Base-by-base conservation (phyloP, 495 filamentous ascomycete genomes). In the Trichoderma parareesei region DNA sequence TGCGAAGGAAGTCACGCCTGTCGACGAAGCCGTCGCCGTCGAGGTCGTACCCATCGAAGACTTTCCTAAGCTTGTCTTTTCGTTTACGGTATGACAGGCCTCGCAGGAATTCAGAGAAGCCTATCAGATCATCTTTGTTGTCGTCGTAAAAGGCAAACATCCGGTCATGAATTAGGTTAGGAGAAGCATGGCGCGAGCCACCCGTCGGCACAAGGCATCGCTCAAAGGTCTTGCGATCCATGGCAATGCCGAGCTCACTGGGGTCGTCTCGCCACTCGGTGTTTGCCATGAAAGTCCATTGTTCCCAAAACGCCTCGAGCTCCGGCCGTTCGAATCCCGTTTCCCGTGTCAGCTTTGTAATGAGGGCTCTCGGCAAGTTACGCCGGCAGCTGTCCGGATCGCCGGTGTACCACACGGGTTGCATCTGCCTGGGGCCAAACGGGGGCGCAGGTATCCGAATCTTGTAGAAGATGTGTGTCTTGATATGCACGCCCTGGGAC, bases 71-170 rank as follows among this genome's bases (percentile, higher is more conserved):
- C 38, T 88, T 85, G 69, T 93, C 85, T 69, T 89, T 92, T 63
- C 88, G 83, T 67, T 90, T 91, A 46, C 95, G 82, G 67, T 87
- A 91, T 0, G 90, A 87, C n/a, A 96, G 81, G 2, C 90, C 94
- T 44, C 85, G 84, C 37, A 96, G 73, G 71, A 97, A 98, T 69
- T 98, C 95, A 62, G 90, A 85, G 69, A 98, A 97, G n/a, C 91
- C 90, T 69, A 99, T 96, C 10, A 95, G 76, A 9, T 88, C 90
- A 70, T 98, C 90, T 41, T 84, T 80, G 70, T 98, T 91, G 48
- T 87, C 89, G 70, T 98, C 95, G 73, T 96, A 99, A 73, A 97
- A 97, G 41, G 89, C 85, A 76, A 99, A 99, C 84, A 96, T 90
- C 64, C 94, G 88, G 76, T 98, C 93, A 70, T 96, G 93, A 53